Evolutionary conservation across 805 yeast genomes (phyloP).

Genomic region (Wickerhamomyces subpelliculosus): DNA sequence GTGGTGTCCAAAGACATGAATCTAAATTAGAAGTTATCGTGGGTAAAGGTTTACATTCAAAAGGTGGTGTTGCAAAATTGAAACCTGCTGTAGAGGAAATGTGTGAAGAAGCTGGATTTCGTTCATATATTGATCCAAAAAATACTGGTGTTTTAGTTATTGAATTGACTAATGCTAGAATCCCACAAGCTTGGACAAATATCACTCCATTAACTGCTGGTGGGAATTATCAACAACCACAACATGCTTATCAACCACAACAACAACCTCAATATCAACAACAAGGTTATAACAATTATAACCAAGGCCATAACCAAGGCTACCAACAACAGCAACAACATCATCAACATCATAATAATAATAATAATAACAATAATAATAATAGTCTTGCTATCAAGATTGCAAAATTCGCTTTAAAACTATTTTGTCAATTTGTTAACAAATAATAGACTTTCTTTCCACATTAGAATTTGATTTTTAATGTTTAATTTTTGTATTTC

Average conservation of each 20-base stretch:
- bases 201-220: constrained; percentile 10
- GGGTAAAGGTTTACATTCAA: constrained; percentile 87
- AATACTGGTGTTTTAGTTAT: constrained; percentile 80
- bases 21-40: constrained; percentile 72
- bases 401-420: constrained; percentile 15
- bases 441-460: constrained; percentile 6
- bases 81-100: constrained; percentile 83
- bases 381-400: constrained; percentile 8
- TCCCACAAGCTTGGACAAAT: constrained; percentile 32
- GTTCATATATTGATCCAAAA: constrained; percentile 53
- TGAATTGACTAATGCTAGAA: constrained; percentile 44
- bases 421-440: background rate
- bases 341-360: constrained; percentile 11
- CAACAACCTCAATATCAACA: constrained; percentile 23
- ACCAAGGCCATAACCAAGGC: constrained; percentile 12
- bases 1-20: constrained; percentile 52
- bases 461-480: too few relatives aligned
- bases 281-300: constrained; percentile 7
- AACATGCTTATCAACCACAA: constrained; percentile 25
- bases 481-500: background rate
- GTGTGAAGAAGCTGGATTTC: constrained; percentile 61
- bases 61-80: constrained; percentile 74
- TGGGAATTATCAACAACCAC: constrained; percentile 19
- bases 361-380: constrained; percentile 11
- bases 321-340: constrained; percentile 17